Conservation (phyloP, 140 eudicot genomes). For the Bidens hawaiensis region DNA sequence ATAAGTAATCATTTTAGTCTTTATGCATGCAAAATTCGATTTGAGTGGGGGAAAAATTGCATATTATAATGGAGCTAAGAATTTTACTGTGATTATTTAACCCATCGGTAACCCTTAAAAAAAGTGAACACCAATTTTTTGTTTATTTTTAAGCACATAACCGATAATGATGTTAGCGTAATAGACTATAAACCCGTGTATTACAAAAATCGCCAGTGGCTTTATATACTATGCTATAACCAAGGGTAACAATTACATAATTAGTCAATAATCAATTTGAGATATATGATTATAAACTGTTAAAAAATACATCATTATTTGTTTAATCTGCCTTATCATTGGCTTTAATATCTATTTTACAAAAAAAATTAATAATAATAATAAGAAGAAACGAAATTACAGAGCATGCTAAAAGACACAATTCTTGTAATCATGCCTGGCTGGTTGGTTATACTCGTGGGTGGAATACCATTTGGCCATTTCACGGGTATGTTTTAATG, state of each 20-base stretch:
- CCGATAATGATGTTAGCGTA: too few relatives aligned
- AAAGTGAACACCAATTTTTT: too few relatives aligned
- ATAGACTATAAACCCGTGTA: too few relatives aligned
- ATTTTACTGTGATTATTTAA: too few relatives aligned
- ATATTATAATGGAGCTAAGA: too few relatives aligned
- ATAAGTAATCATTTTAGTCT: not conserved
- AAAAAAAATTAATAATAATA: too few relatives aligned
- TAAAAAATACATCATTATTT: not conserved
- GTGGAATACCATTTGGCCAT: constrained; percentile 21
- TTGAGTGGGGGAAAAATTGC: not conserved
- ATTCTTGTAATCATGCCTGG: not conserved
- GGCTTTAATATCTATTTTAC: not conserved
- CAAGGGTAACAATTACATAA: too few relatives aligned
- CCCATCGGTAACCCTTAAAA: too few relatives aligned
- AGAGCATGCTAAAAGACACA: constrained; percentile 12
- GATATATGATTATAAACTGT: not conserved
- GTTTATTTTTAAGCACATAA: too few relatives aligned
- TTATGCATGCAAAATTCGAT: not conserved
- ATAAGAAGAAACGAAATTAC: not conserved
- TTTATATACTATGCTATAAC: too few relatives aligned
- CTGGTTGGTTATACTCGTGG: constrained; percentile 7
- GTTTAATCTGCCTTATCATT: not conserved
- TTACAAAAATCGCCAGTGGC: too few relatives aligned
- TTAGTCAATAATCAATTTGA: not conserved
- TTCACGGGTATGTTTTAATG: constrained; percentile 16